Percentiles rank a stretch among this genome's conserved stretches.
Evolutionary conservation across 1,284 basidiomycete genomes (phyloP).

Genomic region (Leccinum brunneo-olivaceum): DNA sequence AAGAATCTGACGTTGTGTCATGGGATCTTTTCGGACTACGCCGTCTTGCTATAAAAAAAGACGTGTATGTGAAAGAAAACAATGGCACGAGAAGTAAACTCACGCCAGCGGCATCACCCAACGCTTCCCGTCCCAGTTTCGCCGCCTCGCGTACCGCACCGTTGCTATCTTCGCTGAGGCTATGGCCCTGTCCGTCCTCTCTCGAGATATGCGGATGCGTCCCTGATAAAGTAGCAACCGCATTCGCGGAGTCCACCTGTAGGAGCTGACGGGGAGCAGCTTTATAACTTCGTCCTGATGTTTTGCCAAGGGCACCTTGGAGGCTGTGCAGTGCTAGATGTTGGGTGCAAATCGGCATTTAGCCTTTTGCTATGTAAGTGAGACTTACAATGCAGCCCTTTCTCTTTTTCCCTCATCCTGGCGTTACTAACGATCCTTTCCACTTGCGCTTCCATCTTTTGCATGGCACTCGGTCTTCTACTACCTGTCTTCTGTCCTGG

Average conservation of each 20-base stretch:
- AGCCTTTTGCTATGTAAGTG: neutral
- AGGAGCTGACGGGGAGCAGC: conserved; percentile 94
- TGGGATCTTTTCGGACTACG: conserved; percentile 59
- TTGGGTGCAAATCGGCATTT: conserved; percentile 12
- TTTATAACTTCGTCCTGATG: conserved; percentile 86
- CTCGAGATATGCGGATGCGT: conserved; percentile 54
- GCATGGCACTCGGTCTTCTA: conserved; percentile 89
- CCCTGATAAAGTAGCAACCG: conserved; percentile 47
- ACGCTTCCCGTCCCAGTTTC: conserved; percentile 61
- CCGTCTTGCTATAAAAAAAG: conserved; percentile 39
- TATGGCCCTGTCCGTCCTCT: conserved; percentile 33
- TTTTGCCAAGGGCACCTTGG: conserved; percentile 94
- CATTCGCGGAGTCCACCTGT: conserved; percentile 65
- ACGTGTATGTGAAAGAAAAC: neutral
- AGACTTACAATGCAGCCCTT: conserved; percentile 60
- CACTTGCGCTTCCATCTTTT: conserved; percentile 95
- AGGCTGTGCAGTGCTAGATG: conserved; percentile 64
- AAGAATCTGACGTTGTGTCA: conserved; percentile 76
- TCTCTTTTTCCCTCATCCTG: conserved; percentile 78
- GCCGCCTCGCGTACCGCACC: conserved; percentile 66
- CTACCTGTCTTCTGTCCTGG: conserved; percentile 53
- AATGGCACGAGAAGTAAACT: conserved; percentile 14
- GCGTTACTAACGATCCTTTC: conserved; percentile 94
- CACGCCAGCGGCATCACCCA: conserved; percentile 52
- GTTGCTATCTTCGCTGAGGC: conserved; percentile 35